Percentiles rank a stretch among this genome's conserved stretches.
Conservation (phyloP, 1,284 basidiomycete species). For the Ustilago xerochloae region DNA sequence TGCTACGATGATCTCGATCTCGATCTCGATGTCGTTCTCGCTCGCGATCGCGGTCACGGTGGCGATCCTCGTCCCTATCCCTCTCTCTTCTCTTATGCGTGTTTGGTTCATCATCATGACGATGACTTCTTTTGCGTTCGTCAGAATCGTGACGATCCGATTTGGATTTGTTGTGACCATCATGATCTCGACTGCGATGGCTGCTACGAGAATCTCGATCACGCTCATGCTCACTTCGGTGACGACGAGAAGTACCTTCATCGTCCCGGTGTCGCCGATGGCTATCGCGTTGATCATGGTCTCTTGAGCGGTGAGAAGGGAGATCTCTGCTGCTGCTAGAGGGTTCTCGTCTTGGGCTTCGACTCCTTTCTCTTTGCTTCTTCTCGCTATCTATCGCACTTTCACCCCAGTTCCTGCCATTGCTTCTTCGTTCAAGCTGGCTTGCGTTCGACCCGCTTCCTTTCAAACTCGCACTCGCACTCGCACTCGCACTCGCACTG, state of each 20-base stretch:
- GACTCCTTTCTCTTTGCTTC: constrained; percentile 11
- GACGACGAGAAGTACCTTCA: constrained; percentile 2
- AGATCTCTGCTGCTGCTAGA: constrained; percentile 1
- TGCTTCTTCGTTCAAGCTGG: no score
- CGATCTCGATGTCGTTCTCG: neutral
- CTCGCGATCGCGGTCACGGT: constrained; percentile 3
- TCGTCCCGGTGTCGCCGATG: constrained; percentile 1
- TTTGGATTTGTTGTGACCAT: constrained; percentile 6
- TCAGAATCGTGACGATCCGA: constrained; percentile 9
- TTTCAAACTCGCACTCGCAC: neutral
- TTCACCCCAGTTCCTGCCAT: neutral
- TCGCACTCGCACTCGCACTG: neutral
- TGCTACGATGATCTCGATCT: neutral
- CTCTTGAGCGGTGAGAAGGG: constrained; percentile 2
- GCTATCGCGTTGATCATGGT: constrained; percentile 4
- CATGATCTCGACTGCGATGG: constrained; percentile 2
- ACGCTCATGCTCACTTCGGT: neutral
- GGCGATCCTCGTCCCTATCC: neutral
- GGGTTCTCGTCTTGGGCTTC: constrained; percentile 15
- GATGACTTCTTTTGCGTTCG: constrained; percentile 6
- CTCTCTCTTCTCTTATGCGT: constrained; percentile 4
- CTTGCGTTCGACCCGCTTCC: constrained; percentile 5
- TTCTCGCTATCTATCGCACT: neutral
- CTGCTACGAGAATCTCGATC: constrained; percentile 3
- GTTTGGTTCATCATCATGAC: neutral